A percentile compares a stretch with the other conserved stretches of the same genome.
Evolutionary conservation across 2,329 filamentous ascomycete genomes (phyloP).

Genomic region (Spiromastix sp.): DNA sequence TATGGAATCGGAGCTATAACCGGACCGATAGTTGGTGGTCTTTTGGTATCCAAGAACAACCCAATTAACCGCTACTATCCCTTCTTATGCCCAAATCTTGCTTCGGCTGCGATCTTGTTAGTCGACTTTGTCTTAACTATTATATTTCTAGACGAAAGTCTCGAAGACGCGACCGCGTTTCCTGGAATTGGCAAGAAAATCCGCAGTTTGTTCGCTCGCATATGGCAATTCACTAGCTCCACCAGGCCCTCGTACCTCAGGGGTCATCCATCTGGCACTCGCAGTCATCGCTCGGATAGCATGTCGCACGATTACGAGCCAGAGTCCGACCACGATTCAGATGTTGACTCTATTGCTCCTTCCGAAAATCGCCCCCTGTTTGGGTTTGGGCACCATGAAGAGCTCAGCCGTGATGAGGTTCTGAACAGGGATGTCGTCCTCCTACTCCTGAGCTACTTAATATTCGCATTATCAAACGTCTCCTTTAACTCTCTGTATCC

Average conservation of each 20-base stretch:
- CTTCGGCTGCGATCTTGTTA: conserved; percentile 61
- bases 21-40: conserved; percentile 79
- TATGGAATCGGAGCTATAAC: conserved; percentile 92
- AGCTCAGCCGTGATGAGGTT: conserved; percentile 47
- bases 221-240: conserved; percentile 57
- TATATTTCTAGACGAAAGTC: conserved; percentile 79
- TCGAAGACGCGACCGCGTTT: conserved; percentile 55
- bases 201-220: conserved; percentile 52
- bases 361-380: conserved; percentile 24
- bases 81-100: conserved; percentile 74
- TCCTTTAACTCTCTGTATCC: conserved; percentile 93
- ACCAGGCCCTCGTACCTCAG: conserved; percentile 51
- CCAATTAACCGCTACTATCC: conserved; percentile 56
- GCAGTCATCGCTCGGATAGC: conserved; percentile 19
- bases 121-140: conserved; percentile 62
- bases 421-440: conserved; percentile 73
- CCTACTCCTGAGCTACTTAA: conserved; percentile 73
- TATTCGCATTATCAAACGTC: conserved; percentile 90
- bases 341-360: conserved; percentile 35
- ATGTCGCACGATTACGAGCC: conserved; percentile 13
- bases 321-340: conserved; percentile 31
- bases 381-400: conserved; percentile 31
- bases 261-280: conserved; percentile 17
- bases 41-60: conserved; percentile 59
- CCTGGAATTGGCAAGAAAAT: conserved; percentile 51